A percentile compares a stretch with the other conserved stretches of the same genome.
Conservation (phyloP, 73 alveolate genomes). For the Blepharisma japonicum region DNA sequence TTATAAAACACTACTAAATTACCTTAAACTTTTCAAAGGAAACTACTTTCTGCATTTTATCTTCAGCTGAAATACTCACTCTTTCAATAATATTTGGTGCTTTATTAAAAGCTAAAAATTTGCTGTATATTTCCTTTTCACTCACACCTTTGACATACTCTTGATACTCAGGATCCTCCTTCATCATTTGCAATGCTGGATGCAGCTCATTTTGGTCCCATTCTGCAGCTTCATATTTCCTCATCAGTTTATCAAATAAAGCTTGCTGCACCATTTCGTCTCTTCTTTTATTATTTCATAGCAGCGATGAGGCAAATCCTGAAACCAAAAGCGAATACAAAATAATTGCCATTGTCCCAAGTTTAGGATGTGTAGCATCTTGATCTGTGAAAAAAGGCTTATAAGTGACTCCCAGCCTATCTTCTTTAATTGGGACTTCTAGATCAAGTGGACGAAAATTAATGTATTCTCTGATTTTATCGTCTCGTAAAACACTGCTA, state of each 20-base stretch:
- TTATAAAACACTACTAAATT: background rate
- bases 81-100: conserved; percentile 11
- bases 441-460: conserved; percentile 24
- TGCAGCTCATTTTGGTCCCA: conserved; percentile 1
- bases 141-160: background rate
- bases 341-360: conserved; percentile 22
- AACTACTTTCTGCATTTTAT: background rate
- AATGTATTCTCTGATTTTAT: conserved; percentile 14
- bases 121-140: background rate
- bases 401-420: conserved; percentile 19
- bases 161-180: conserved; percentile 6
- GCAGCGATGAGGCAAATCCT: background rate
- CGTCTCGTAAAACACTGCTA: background rate
- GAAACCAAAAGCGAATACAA: background rate
- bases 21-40: background rate
- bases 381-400: conserved; percentile 31
- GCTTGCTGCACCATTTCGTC: background rate
- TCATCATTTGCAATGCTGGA: conserved; percentile 19
- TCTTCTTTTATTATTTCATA: background rate
- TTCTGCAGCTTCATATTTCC: conserved; percentile 26
- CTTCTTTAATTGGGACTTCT: conserved; percentile 15
- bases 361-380: conserved; percentile 32
- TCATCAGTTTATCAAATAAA: conserved; percentile 5
- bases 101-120: background rate
- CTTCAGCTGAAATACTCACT: background rate